phyloP scores from a whole-genome alignment of 192 early-diverging fungal genomes.

The Mycoemilia scoparia region DNA sequence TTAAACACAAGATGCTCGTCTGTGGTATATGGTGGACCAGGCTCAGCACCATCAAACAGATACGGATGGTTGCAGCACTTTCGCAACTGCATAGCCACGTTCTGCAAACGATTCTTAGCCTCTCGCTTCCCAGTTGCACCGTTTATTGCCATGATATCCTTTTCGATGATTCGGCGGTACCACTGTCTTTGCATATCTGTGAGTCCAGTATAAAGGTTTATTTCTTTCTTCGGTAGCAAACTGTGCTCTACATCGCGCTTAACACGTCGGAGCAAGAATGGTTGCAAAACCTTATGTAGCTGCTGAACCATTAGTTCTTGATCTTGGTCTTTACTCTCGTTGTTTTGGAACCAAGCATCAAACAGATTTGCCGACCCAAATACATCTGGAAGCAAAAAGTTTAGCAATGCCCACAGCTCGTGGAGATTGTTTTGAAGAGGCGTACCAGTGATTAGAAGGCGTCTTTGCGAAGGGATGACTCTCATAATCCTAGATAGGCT shows the following conservation, averaged over 20 bases:
- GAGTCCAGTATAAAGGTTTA: constrained; percentile 85
- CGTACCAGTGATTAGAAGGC: constrained; percentile 86
- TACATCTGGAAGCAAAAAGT: constrained; percentile 93
- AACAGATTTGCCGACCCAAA: constrained; percentile 89
- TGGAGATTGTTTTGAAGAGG: constrained; percentile 96
- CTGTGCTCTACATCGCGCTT: constrained; percentile 94
- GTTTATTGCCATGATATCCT: constrained; percentile 96
- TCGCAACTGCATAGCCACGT: constrained; percentile 90
- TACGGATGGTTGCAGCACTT: constrained; percentile 91
- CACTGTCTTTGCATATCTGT: constrained; percentile 87
- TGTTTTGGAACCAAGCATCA: constrained; percentile 74
- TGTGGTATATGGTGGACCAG: constrained; percentile 89
- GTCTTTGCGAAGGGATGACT: constrained; percentile 65
- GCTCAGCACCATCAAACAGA: constrained; percentile 79
- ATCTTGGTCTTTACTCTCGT: constrained; percentile 12
- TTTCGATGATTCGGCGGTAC: constrained; percentile 90
- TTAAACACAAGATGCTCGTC: constrained; percentile 91
- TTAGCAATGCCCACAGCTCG: constrained; percentile 96
- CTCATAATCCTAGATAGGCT: constrained; percentile 88
- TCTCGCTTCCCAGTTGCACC: constrained; percentile 56
- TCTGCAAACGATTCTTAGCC: constrained; percentile 78
- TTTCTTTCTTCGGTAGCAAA: constrained; percentile 82
- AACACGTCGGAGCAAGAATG: constrained; percentile 72
- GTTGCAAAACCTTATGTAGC: constrained; percentile 40
- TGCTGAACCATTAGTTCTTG: constrained; percentile 48